Evolutionary conservation across 2,329 filamentous ascomycete genomes (phyloP), one percentile per base, ranked within the genome.

Genomic region (Coleophoma crateriformis): DNA sequence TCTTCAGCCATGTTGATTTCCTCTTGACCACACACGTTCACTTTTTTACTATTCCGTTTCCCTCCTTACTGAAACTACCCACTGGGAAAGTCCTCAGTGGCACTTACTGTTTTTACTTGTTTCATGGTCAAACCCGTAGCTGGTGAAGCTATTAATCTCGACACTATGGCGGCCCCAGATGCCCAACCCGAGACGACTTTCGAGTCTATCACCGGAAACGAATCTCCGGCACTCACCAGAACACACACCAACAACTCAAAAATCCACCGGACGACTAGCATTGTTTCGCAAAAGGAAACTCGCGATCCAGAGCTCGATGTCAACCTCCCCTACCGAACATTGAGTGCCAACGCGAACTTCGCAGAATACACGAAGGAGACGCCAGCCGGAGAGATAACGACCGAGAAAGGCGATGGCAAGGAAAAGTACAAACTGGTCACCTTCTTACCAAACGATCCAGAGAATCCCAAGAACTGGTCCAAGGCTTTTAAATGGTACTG

Each of bases 401-500:
- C 57, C 15, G 52, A 50, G 42, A 48, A 53, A 32, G 8, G 27
- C 27, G 57, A 64, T 52, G 60, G 59, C 45, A 44, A 61, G 17
- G 20, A 37, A 35, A 49, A 54, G 2, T 84, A 79, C 62, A 80
- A 84, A 50, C 71, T 88, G 10, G 83, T 88, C 33, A 87, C 84
- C 0, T 95, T 94, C 62, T 78, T 75, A 4, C 76, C 84, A 3
- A 71, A 82, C 51, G 88, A 94, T 64, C 78, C 81, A 0, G 86
- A 84, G 55, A 92, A 92, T 61, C 88, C 89, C 0, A 92, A 92
- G 75, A 94, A 92, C 67, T 94, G 87, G 87, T 81, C 78, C 50
- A 90, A 89, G 66, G 72, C 69, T 1, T 85, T 73, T 66, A 94
- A 91, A 68, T 92, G 88, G 88, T 88, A 85, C 61, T 85, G 81